phyloP scores from a whole-genome alignment of 2,329 filamentous ascomycete species.

The Paecilomyces sp. region DNA sequence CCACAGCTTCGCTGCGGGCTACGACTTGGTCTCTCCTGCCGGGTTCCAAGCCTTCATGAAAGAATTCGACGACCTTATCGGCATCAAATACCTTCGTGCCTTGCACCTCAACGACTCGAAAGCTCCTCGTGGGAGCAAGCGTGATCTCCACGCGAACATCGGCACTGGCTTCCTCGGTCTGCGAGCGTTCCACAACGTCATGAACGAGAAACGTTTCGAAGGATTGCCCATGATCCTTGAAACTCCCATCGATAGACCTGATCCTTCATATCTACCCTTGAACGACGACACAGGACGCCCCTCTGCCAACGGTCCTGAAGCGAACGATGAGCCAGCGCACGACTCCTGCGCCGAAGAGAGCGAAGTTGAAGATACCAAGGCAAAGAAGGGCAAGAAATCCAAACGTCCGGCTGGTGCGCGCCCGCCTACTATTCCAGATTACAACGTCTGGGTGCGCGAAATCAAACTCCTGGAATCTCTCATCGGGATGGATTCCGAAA shows the following conservation, averaged over 20 bases:
- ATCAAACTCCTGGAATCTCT: constrained; percentile 90
- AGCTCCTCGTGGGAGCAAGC: constrained; percentile 70
- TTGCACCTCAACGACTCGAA: constrained; percentile 96
- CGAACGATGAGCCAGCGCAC: constrained; percentile 4
- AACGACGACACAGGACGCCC: neutral
- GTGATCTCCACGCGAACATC: constrained; percentile 93
- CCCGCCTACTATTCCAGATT: constrained; percentile 58
- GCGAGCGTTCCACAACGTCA: constrained; percentile 79
- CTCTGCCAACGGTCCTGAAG: constrained; percentile 1
- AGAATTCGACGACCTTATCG: constrained; percentile 71
- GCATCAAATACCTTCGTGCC: constrained; percentile 70
- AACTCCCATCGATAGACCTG: constrained; percentile 78
- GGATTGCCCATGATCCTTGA: constrained; percentile 87
- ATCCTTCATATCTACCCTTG: constrained; percentile 27
- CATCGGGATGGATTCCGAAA: constrained; percentile 72
- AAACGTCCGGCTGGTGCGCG: constrained; percentile 9
- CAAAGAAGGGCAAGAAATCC: constrained; percentile 16
- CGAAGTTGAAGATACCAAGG: constrained; percentile 13
- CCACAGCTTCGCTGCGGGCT: constrained; percentile 89
- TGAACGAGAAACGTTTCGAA: constrained; percentile 73
- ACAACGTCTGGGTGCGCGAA: constrained; percentile 79
- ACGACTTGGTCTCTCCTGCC: constrained; percentile 72
- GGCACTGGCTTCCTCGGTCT: constrained; percentile 90
- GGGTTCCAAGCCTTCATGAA: constrained; percentile 67
- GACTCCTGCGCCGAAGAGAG: constrained; percentile 6